Conservation (phyloP, 129 eudicot species). For the Escallonia rubra region DNA sequence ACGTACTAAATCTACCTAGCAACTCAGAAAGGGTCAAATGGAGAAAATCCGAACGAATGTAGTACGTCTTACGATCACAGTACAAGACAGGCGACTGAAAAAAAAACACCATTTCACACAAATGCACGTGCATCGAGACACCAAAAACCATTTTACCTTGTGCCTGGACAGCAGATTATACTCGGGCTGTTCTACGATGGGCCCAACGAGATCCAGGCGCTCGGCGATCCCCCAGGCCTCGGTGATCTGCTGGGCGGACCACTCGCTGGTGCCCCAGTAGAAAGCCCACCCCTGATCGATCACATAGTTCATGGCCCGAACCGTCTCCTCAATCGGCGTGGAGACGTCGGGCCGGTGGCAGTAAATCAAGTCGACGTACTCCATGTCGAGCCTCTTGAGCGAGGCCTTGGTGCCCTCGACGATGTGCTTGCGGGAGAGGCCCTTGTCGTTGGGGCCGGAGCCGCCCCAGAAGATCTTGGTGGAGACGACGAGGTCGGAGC, state of each 20-base stretch:
- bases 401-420: constrained; percentile 63
- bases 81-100: no score
- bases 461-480: constrained; percentile 98
- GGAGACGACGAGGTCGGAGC: constrained; percentile 78
- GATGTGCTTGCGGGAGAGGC: constrained; percentile 70
- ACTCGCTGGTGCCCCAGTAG: constrained; percentile 97
- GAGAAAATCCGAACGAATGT: no score
- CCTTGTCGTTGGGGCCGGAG: constrained; percentile 83
- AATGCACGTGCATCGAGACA: no score
- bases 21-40: no score
- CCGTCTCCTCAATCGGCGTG: constrained; percentile 95
- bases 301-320: constrained; percentile 92
- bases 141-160: constrained; percentile 36
- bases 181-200: constrained; percentile 93
- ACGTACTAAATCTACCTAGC: no score
- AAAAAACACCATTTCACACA: no score
- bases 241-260: constrained; percentile 96
- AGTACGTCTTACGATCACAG: no score
- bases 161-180: constrained; percentile 76
- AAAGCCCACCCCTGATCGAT: constrained; percentile 87
- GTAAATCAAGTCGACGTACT: constrained; percentile 75
- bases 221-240: constrained; percentile 84
- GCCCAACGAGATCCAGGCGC: constrained; percentile 74
- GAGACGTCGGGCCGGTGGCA: constrained; percentile 70
- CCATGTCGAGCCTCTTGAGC: constrained; percentile 73